A percentile compares a stretch with the other conserved stretches of the same genome.
Conservation (phyloP, 23 red algal genomes). For the Chondrus crispus region DNA sequence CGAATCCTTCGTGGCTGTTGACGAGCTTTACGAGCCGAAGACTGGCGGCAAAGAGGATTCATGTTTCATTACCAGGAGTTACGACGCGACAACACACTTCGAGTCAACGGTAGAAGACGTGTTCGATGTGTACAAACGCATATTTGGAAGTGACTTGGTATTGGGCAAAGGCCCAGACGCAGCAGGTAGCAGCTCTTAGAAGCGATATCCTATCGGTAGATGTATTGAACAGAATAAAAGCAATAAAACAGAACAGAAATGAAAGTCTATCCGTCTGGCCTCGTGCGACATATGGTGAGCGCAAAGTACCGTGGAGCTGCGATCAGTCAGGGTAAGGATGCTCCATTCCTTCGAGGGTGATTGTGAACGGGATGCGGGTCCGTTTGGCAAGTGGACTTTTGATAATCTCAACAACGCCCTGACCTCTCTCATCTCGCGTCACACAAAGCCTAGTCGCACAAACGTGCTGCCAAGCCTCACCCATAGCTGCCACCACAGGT, state of each 20-base stretch:
- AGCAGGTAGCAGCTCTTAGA: constrained; percentile 33
- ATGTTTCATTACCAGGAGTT: constrained; percentile 79
- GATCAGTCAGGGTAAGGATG: neutral
- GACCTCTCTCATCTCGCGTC: neutral
- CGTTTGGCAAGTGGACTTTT: constrained; percentile 7
- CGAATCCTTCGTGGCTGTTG: constrained; percentile 82
- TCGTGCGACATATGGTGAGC: neutral
- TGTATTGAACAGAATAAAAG: too few relatives aligned
- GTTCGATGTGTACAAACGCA: constrained; percentile 86
- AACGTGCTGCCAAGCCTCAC: constrained; percentile 47
- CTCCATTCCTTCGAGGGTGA: neutral
- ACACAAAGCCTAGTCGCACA: constrained; percentile 30
- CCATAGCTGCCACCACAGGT: neutral
- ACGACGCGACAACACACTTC: constrained; percentile 99
- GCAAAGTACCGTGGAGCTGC: neutral
- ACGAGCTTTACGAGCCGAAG: constrained; percentile 87
- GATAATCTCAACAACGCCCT: neutral
- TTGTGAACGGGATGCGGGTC: neutral
- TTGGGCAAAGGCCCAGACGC: constrained; percentile 38
- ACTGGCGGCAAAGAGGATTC: constrained; percentile 51
- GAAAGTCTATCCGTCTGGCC: too few relatives aligned
- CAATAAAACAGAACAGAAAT: too few relatives aligned
- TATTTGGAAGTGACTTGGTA: constrained; percentile 70
- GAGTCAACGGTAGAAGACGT: constrained; percentile 93
- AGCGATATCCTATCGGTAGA: too few relatives aligned